Conservation (phyloP, 345 rosid genomes). For the Lepidium africanum region DNA sequence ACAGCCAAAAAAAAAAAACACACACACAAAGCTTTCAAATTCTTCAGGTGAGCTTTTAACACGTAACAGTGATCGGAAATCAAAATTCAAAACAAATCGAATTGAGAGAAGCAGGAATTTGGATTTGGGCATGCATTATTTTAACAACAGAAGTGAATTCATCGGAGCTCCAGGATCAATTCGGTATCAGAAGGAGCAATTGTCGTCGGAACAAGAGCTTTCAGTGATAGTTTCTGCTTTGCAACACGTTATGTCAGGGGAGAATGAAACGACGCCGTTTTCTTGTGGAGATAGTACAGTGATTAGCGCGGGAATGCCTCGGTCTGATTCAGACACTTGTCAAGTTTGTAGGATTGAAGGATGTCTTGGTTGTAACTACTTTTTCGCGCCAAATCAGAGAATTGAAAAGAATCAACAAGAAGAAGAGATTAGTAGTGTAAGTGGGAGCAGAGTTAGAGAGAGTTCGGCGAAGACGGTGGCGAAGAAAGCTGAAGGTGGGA, state of each 20-base stretch:
- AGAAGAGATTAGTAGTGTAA: not conserved
- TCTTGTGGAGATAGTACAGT: slow-evolving; percentile 13
- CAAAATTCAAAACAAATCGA: not conserved
- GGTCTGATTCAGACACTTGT: slow-evolving; percentile 49
- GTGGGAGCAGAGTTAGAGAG: not conserved
- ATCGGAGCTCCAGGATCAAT: not conserved
- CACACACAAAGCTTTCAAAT: not conserved
- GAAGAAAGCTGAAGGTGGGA: slow-evolving; percentile 18
- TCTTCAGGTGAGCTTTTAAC: slow-evolving; percentile 11
- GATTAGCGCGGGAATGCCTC: slow-evolving; percentile 30
- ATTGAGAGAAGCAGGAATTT: not conserved
- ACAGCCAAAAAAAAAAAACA: not conserved
- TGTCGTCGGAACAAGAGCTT: slow-evolving; percentile 54
- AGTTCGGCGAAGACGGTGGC: not conserved
- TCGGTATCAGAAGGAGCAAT: slow-evolving; percentile 21
- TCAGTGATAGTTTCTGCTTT: slow-evolving; percentile 53
- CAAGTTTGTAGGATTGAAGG: slow-evolving; percentile 52
- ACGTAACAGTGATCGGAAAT: not conserved
- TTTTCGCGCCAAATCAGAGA: slow-evolving; percentile 48
- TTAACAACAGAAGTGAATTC: slow-evolving; percentile 26
- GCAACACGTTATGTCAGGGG: slow-evolving; percentile 27
- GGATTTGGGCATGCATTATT: slow-evolving; percentile 23
- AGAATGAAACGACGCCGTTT: not conserved
- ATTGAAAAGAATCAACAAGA: not conserved
- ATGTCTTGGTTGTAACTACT: slow-evolving; percentile 71